These are phyloP conservation scores for Neurospora tetraspora DNA, from an alignment of 495 filamentous ascomycete genomes.

Conservation along the genomic window DNA sequence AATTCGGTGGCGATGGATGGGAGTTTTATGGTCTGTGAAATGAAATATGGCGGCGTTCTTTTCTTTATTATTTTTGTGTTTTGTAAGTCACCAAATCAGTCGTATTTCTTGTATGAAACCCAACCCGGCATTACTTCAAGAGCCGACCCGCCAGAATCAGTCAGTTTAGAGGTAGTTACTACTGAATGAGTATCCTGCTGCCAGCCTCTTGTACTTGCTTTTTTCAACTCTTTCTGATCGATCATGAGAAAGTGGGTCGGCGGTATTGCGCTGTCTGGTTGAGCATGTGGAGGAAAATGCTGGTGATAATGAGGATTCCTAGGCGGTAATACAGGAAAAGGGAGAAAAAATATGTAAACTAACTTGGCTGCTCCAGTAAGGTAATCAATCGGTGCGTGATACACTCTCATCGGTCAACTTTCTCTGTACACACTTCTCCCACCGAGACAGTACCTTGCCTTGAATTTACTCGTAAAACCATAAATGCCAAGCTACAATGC, in stretches of 20 bases:
- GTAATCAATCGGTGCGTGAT: not conserved
- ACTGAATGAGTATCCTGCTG: not conserved
- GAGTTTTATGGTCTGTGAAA: slow-evolving; percentile 39
- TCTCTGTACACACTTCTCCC: not conserved
- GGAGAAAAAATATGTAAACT: not conserved
- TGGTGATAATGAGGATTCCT: not conserved
- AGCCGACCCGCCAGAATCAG: not conserved
- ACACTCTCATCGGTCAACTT: not conserved
- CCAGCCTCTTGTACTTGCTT: not conserved
- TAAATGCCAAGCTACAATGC: not conserved
- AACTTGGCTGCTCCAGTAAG: not conserved
- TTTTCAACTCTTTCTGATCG: not conserved
- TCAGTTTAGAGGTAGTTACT: not conserved
- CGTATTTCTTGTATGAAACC: not conserved
- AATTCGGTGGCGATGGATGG: slow-evolving; percentile 34
- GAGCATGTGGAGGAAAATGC: not conserved
- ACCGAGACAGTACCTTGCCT: not conserved
- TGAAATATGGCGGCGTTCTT: slow-evolving; percentile 11
- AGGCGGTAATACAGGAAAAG: not conserved
- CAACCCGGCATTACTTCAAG: not conserved
- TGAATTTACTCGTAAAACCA: too few species aligned
- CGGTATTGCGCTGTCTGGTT: not conserved
- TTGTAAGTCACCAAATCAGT: not conserved
- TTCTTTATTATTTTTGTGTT: not conserved
- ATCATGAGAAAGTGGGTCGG: not conserved